Percentiles rank a stretch among this genome's conserved stretches.
These are phyloP conservation scores for Leishmania guyanensis DNA, from an alignment of 208 protist species.

Conservation along the genomic window DNA sequence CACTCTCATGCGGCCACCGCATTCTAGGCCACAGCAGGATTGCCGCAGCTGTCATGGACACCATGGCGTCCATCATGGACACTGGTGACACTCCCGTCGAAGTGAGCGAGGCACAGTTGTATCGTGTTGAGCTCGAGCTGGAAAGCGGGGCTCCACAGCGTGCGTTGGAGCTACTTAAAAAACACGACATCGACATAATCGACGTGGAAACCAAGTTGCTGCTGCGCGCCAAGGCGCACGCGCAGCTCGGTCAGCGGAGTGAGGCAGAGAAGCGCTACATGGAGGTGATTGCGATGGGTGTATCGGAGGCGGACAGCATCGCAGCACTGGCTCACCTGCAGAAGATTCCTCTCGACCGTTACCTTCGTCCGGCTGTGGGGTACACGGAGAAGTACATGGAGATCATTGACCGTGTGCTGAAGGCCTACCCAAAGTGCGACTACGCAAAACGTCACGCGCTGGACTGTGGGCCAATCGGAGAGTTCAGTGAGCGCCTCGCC, in stretches of 20 bases:
- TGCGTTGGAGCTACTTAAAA: slow-evolving; percentile 83
- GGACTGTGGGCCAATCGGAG: slow-evolving; percentile 76
- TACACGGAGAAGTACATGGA: slow-evolving; percentile 67
- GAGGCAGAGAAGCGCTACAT: slow-evolving; percentile 84
- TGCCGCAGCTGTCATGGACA: slow-evolving; percentile 75
- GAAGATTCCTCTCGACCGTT: slow-evolving; percentile 75
- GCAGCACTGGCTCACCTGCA: slow-evolving; percentile 75
- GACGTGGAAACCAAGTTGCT: slow-evolving; percentile 62
- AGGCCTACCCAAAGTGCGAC: slow-evolving; percentile 49
- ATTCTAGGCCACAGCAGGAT: slow-evolving; percentile 76
- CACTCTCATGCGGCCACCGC: slow-evolving; percentile 79
- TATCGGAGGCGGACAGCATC: slow-evolving; percentile 80
- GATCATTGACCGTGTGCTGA: slow-evolving; percentile 66
- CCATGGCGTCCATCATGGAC: slow-evolving; percentile 81
- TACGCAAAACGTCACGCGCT: slow-evolving; percentile 72
- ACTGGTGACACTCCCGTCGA: slow-evolving; percentile 70
- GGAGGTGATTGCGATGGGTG: slow-evolving; percentile 64
- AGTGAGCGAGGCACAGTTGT: slow-evolving; percentile 74
- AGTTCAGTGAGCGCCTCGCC: slow-evolving; percentile 59
- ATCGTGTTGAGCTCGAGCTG: slow-evolving; percentile 78
- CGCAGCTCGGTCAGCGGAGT: slow-evolving; percentile 67
- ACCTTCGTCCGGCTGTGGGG: slow-evolving; percentile 47
- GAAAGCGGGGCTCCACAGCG: slow-evolving; percentile 49
- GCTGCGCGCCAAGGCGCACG: slow-evolving; percentile 69
- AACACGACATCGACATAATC: slow-evolving; percentile 68